Base-by-base conservation (phyloP, 768 basidiomycete species). In the Tylopilus intermedius region DNA sequence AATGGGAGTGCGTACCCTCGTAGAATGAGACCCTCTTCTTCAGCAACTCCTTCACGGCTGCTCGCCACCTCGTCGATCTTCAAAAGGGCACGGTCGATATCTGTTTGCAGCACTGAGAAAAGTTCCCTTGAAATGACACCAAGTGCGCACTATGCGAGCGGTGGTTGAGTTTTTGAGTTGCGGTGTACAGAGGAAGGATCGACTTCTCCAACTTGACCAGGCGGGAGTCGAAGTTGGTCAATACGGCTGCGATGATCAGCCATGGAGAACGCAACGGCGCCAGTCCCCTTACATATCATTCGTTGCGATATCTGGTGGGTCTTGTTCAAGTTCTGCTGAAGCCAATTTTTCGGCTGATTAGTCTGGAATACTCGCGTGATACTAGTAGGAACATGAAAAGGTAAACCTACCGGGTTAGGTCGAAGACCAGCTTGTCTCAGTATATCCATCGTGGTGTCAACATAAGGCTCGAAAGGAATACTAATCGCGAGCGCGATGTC, bases 401-500 rank as follows among this genome's bases (percentile, higher is more conserved):
- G 37, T 11, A 18, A 18, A 72, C 87, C 54, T 65, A 93, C 91
- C 45, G 93, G 88, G 65, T 93, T 91, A 8, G 92, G 88, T 59
- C 88, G 82, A 54, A 97, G 80, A 11, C 94, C 94, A 2, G 96
- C 96, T 72, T 98, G 94, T 58, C 82, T 78, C 46, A 99, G 74
- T 24, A 99, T 94, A 18, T 74, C 80, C 90, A 96, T 94, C 8
- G 93, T 90, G 5, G 90, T 90, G 53, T 85, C 83, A 45, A 96
- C 75, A 68, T 88, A 99, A 0, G 92, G 93, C 62, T 88, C 87
- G 69, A 97, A 99, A 7, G 76, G 73, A 11, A 82, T 74, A 2
- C 91, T 91, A 56, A 97, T 86, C 1, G 96, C 94, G 9, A 98
- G 77, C 8, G 94, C 95, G 59, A 99, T 88, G 65, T 99, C 96